Base-by-base conservation (phyloP, 1,139 yeast genomes). In the Zygosaccharomyces pseudobailii region DNA sequence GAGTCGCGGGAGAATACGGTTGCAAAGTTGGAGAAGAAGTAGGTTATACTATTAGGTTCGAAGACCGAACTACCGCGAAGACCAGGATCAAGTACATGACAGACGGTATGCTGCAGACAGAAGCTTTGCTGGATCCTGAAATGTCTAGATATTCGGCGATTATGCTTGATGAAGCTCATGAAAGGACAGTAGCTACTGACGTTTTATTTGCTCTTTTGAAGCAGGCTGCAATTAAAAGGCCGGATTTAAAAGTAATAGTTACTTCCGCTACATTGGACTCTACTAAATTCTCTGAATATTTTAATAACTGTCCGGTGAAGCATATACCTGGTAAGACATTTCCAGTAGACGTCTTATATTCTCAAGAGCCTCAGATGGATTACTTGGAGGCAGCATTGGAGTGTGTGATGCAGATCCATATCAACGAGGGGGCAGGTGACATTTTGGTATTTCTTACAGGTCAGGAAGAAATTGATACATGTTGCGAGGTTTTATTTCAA, bases 101-200 rank as follows among this genome's bases (percentile, higher is more conserved):
- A 0, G 97, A 92, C 66, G 97, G 97, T 73, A 89, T 88, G 87
- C 72, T 92, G 30, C 88, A 87, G 65, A 71, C 88, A 54, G 97
- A 89, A 61, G 90, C 94, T 0, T 69, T 89, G 42, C 63, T 74
- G 31, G 97, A 90, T 62, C 88, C 94, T 0, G 68, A 72, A 27
- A 76, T 89, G 84, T 73, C 75, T 22, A 78, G 72, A 52, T 89
- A 90, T 62, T 81, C 95, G 0, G 92, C 86, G 1, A 83, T 89
- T 13, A 86, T 89, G 89, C 71, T 89, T 46, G 97, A 89, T 69
- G 97, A 89, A 67, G 97, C 97, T 0, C 98, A 92, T 67, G 98
- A 92, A 66, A 76, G 98, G 59, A 90, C 97, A 0, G 80, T 92
- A 39, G 87, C 97, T 0, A 92, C 97, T 0, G 98, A 92, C 72